Conservation (phyloP, 2,329 filamentous ascomycete species). For the Fusarium veterinarium region DNA sequence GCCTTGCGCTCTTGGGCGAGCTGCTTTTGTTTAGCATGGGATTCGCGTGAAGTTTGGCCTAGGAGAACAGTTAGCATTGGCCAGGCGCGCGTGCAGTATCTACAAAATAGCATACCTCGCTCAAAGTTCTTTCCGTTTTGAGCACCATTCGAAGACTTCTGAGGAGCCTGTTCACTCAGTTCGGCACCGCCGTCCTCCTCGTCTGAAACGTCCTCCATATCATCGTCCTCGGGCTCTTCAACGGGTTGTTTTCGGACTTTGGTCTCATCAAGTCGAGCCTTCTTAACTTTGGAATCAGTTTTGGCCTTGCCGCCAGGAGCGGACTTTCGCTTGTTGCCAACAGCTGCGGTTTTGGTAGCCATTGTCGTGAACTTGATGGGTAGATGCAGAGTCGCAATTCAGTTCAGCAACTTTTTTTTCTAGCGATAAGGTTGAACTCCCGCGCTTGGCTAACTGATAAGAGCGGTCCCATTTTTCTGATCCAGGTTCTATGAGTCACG, state of each 20-base stretch:
- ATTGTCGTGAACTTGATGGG: conserved; percentile 49
- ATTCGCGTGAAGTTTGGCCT: conserved; percentile 81
- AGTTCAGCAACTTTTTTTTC: conserved; percentile 43
- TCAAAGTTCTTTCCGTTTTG: conserved; percentile 55
- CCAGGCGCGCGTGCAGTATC: background rate
- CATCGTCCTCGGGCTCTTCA: conserved; percentile 56
- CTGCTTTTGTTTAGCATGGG: conserved; percentile 92
- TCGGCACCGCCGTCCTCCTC: conserved; percentile 67
- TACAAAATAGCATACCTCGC: conserved; percentile 51
- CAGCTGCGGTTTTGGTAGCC: conserved; percentile 60
- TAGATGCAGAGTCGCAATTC: conserved; percentile 38
- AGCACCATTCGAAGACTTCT: conserved; percentile 50
- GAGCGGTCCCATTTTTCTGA: conserved; percentile 6
- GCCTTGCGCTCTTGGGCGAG: conserved; percentile 89
- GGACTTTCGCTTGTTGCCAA: conserved; percentile 69
- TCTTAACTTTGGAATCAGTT: conserved; percentile 60
- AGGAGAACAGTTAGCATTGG: conserved; percentile 14
- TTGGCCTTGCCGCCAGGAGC: conserved; percentile 57
- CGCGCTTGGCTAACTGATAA: conserved; percentile 33
- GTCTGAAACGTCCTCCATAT: conserved; percentile 60
- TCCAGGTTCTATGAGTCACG: conserved; percentile 9
- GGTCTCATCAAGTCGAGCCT: conserved; percentile 58
- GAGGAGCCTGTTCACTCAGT: conserved; percentile 55
- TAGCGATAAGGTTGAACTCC: conserved; percentile 35
- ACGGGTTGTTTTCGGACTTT: conserved; percentile 52